Percentiles rank a stretch among this genome's conserved stretches.
phyloP scores from a whole-genome alignment of 805 yeast genomes.

The Tetrapisispora fleetii region DNA sequence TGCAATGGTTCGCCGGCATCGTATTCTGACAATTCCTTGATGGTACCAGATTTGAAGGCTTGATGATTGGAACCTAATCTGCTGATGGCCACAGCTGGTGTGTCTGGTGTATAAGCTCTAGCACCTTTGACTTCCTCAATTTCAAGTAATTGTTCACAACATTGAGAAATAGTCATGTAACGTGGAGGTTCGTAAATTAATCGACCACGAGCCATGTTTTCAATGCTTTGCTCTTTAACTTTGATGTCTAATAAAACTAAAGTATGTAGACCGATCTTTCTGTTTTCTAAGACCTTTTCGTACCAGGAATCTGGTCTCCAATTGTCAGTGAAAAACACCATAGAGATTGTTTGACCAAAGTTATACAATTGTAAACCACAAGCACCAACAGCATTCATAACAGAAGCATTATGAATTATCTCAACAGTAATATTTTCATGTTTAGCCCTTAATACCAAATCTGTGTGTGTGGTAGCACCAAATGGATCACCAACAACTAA shows the following conservation, averaged over 20 bases:
- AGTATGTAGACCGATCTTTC: slow-evolving; percentile 87
- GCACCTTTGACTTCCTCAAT: slow-evolving; percentile 71
- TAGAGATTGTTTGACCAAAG: slow-evolving; percentile 94
- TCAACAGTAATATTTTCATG: slow-evolving; percentile 71
- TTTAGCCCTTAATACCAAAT: slow-evolving; percentile 82
- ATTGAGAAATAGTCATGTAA: slow-evolving; percentile 86
- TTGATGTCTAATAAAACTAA: slow-evolving; percentile 81
- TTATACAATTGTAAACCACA: slow-evolving; percentile 92
- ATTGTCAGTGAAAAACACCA: slow-evolving; percentile 87
- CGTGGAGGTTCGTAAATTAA: slow-evolving; percentile 93
- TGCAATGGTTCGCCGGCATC: slow-evolving; percentile 94
- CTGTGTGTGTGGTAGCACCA: slow-evolving; percentile 98
- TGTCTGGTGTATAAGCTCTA: slow-evolving; percentile 69
- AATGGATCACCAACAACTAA: slow-evolving; percentile 96
- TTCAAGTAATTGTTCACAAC: slow-evolving; percentile 80
- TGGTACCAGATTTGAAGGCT: slow-evolving; percentile 73
- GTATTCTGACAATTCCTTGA: slow-evolving; percentile 64
- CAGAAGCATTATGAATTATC: slow-evolving; percentile 88
- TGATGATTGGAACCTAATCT: slow-evolving; percentile 85
- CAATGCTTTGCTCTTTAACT: slow-evolving; percentile 92
- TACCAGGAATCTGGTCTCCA: slow-evolving; percentile 98
- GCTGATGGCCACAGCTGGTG: slow-evolving; percentile 91
- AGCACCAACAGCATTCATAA: slow-evolving; percentile 97
- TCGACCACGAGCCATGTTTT: slow-evolving; percentile 88
- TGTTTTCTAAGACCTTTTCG: slow-evolving; percentile 77